Evolutionary conservation across 129 eudicot genomes (phyloP).

Genomic region (Pittosporum tobira): DNA sequence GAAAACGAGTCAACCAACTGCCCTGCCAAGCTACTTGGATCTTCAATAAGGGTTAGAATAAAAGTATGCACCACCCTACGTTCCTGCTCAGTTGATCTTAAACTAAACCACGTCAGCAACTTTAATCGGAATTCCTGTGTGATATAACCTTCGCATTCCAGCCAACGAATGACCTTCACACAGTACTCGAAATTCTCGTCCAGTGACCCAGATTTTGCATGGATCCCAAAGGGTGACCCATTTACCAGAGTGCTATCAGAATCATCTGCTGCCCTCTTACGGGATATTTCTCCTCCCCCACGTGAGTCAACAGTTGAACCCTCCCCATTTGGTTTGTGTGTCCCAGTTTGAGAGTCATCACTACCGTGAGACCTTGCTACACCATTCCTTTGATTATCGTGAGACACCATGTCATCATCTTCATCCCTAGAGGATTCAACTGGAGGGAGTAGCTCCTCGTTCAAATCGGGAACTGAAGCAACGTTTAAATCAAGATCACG

Average conservation of each 20-base stretch:
- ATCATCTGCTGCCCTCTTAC: slow-evolving; percentile 59
- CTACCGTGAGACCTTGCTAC: slow-evolving; percentile 44
- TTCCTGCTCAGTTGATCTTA: slow-evolving; percentile 78
- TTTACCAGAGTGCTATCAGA: slow-evolving; percentile 74
- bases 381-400: slow-evolving; percentile 23
- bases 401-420: slow-evolving; percentile 46
- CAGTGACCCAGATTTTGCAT: slow-evolving; percentile 32
- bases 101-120: slow-evolving; percentile 79
- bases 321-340: slow-evolving; percentile 30
- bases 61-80: slow-evolving; percentile 78
- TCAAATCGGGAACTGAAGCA: slow-evolving; percentile 81
- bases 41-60: slow-evolving; percentile 59
- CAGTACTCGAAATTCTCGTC: slow-evolving; percentile 74
- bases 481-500: slow-evolving; percentile 71
- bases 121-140: slow-evolving; percentile 62
- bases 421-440: slow-evolving; percentile 60
- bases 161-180: slow-evolving; percentile 65
- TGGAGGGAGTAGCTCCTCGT: slow-evolving; percentile 58
- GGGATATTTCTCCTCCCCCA: slow-evolving; percentile 14
- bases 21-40: slow-evolving; percentile 75
- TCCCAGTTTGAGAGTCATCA: slow-evolving; percentile 69
- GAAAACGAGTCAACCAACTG: slow-evolving; percentile 80
- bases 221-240: slow-evolving; percentile 45
- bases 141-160: slow-evolving; percentile 64
- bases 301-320: slow-evolving; percentile 50